Evolutionary conservation across 495 filamentous ascomycete species (phyloP), one percentile per base, ranked within the genome.

Genomic region (Tetracladium setigerum): DNA sequence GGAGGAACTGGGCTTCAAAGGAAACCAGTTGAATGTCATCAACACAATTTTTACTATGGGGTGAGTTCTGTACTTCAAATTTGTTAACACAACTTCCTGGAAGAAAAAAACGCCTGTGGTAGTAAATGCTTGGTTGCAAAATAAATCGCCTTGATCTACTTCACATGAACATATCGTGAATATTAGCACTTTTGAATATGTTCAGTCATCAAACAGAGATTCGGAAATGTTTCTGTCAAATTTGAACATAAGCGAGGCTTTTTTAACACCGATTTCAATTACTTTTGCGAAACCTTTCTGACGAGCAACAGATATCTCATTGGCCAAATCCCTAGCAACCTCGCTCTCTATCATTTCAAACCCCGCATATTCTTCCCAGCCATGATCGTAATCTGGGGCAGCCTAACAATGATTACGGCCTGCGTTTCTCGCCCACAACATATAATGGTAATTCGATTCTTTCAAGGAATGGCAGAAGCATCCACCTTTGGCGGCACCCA

Each of bases 401-500:
- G 58, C 0, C 47, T 84, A 18, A 83, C 80, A 12, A 79, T 84
- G 73, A 61, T 72, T 27, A 79, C 75, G 1, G 79, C 76, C 1
- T 67, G 68, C 0, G 69, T 66, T 2, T 67, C 68, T 5, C 66
- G 61, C 3, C 73, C 73, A 0, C 61, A 69, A 37, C 59, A 70
- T 14, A 77, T 86, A 50, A 81, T 79, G 71, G 77, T 72, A 0
- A 80, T 86, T 50, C 77, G 82, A 4, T 84, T 86, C 68, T 81
- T 86, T 54, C 73, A 80, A 55, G 82, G 77, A n/a, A 57, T 82
- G 7, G 68, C 69, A 30, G 81, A 86, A 59, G 64, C 74, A 0
- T 73, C 62, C 43, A 80, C 74, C 9, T 85, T 83, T 38, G 72
- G 76, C 5, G 80, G 82, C 12, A 82, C 74, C 0, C 79, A 82